These are phyloP conservation scores for Baorangia bicolor DNA, from an alignment of 768 basidiomycete genomes.

Conservation along the genomic window DNA sequence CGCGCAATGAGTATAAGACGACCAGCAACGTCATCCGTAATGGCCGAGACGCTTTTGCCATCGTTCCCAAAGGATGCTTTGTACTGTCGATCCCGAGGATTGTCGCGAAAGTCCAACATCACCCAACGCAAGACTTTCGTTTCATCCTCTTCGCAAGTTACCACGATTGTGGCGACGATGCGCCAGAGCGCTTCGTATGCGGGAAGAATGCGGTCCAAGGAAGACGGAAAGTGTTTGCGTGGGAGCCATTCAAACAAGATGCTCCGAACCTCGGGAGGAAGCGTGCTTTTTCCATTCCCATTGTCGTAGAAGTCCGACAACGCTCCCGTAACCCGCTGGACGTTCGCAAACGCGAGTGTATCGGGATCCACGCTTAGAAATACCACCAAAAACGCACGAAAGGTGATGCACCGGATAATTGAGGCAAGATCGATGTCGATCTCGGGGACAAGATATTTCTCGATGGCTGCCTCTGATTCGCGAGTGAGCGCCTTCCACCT, in stretches of 20 bases:
- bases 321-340: conserved; percentile 37
- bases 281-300: conserved; percentile 12
- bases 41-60: conserved; percentile 18
- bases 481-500: conserved; percentile 17
- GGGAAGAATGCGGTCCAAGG: conserved; percentile 54
- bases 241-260: conserved; percentile 44
- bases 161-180: conserved; percentile 48
- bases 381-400: conserved; percentile 42
- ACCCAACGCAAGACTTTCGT: conserved; percentile 17
- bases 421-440: conserved; percentile 33
- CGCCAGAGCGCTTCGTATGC: conserved; percentile 66
- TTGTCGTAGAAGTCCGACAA: conserved; percentile 49
- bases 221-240: conserved; percentile 16
- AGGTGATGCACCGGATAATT: conserved; percentile 45
- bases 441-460: conserved; percentile 9
- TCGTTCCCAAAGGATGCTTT: background rate
- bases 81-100: conserved; percentile 29
- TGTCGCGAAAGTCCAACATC: conserved; percentile 40
- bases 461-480: conserved; percentile 11
- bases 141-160: conserved; percentile 29
- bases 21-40: conserved; percentile 19
- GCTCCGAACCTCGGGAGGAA: conserved; percentile 35
- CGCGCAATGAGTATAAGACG: conserved; percentile 20
- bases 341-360: conserved; percentile 23
- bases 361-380: conserved; percentile 38